Evolutionary conservation across 106 monocot genomes (phyloP).

Genomic region (Dendrobium huoshanense): DNA sequence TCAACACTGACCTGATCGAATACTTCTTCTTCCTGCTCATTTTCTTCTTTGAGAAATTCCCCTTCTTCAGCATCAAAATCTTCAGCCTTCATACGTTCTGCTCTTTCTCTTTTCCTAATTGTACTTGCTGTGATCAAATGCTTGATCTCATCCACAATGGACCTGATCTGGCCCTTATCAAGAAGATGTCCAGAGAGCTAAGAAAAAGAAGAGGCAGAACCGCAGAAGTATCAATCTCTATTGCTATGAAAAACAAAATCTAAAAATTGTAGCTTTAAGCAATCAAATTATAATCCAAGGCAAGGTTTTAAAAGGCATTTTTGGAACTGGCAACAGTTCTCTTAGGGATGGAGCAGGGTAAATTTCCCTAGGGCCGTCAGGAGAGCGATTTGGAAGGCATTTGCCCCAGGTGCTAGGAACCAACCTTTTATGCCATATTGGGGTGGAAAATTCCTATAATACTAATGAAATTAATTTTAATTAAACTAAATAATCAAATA

Average conservation of each 20-base stretch:
- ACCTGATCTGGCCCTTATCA: slow-evolving; percentile 43
- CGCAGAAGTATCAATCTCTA: not conserved
- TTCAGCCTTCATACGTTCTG: slow-evolving; percentile 43
- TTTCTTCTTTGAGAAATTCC: slow-evolving; percentile 53
- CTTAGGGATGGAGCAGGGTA: no score
- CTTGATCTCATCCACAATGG: slow-evolving; percentile 61
- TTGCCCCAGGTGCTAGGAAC: no score
- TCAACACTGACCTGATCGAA: not conserved
- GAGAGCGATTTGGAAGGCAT: no score
- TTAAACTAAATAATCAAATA: no score
- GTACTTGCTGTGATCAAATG: slow-evolving; percentile 53
- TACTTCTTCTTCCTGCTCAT: slow-evolving; percentile 61
- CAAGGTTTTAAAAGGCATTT: no score
- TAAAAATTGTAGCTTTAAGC: not conserved
- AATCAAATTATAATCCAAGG: not conserved
- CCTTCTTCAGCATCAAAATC: slow-evolving; percentile 70
- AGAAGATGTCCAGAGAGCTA: slow-evolving; percentile 58
- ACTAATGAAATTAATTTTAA: no score
- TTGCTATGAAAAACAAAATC: not conserved
- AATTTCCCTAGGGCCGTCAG: no score
- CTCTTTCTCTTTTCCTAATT: slow-evolving; percentile 48
- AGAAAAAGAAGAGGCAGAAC: not conserved
- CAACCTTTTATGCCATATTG: no score
- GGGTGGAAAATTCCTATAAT: no score
- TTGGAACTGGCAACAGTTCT: no score